phyloP scores from a whole-genome alignment of 202 grass and related monocot species.

The Saccharum hybrid region DNA sequence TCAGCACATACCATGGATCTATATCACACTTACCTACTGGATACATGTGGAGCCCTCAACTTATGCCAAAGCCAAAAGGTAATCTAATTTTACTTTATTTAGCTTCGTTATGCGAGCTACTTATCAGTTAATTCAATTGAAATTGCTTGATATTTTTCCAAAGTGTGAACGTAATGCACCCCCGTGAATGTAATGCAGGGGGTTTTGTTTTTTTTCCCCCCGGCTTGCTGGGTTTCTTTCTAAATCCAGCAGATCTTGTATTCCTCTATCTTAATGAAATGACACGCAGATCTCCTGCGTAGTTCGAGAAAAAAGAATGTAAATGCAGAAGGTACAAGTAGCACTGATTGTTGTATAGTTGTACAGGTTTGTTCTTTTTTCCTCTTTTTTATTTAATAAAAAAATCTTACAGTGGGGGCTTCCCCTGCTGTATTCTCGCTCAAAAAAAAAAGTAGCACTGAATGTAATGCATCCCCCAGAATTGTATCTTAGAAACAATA shows the following conservation, averaged over 20 bases:
- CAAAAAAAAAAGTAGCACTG: not conserved
- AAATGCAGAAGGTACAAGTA: not conserved
- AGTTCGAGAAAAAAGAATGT: not conserved
- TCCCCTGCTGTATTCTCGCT: too few relatives aligned
- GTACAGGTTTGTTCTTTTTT: too few relatives aligned
- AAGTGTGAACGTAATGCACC: not conserved
- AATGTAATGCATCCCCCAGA: not conserved
- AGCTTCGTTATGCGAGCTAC: slow-evolving; percentile 15
- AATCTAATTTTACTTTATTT: slow-evolving; percentile 46
- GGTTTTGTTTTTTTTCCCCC: too few relatives aligned
- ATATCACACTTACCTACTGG: slow-evolving; percentile 98
- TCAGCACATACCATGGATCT: slow-evolving; percentile 98
- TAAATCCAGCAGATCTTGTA: too few relatives aligned
- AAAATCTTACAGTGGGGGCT: too few relatives aligned
- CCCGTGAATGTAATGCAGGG: not conserved
- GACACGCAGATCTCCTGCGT: too few relatives aligned
- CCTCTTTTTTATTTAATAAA: too few relatives aligned
- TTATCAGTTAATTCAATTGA: slow-evolving; percentile 15
- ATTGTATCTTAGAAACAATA: slow-evolving; percentile 3
- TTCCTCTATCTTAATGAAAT: too few relatives aligned
- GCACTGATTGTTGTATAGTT: too few relatives aligned
- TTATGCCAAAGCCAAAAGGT: slow-evolving; percentile 93
- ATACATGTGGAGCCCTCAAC: slow-evolving; percentile 97
- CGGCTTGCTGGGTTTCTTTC: too few relatives aligned
- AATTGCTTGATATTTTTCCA: not conserved